Base-by-base conservation (phyloP, 2,329 filamentous ascomycete species). In the Cryphonectria naterciae region DNA sequence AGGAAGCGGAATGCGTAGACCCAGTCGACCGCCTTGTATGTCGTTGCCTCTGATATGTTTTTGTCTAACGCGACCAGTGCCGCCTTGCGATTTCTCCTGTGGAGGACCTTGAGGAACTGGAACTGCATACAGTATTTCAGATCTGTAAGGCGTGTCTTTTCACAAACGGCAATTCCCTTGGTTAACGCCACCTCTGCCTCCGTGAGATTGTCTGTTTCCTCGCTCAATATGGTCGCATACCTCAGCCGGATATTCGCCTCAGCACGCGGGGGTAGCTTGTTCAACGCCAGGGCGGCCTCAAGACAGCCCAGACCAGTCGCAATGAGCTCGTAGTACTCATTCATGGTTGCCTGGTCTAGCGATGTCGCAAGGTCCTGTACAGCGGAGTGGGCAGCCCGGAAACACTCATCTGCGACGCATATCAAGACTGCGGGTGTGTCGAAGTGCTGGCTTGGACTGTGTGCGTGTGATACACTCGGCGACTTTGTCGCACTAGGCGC, bases 41-140 rank as follows among this genome's bases (percentile, higher is more conserved):
- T 87, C 78, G 91, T 87, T 41, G 90, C 89, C 76, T 94, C 90
- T 0, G 85, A 82, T 62, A 94, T 92, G 61, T 91, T 86, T 37
- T 86, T 86, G 76, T 95, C 92, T 22, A 93, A 82, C 0, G 90
- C 86, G 73, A 92, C 94, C 76, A 94, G 83, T 0, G 92, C 91
- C 1, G 92, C 92, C 76, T 92, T 93, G 67, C 88, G 88, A 74
- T 89, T 93, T 58, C 89, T 87, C 75, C 91, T 90, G 74, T 91
- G 93, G 70, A 93, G 83, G 1, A 92, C 86, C 74, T 92, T 91
- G 65, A 91, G 86, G 71, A 92, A 87, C 22, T 94, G 82, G 77
- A 93, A 93, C 74, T 93, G 88, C 86, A 94, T 93, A 73, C 89
- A 89, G 79, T 94, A 94, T 78, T 93, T 94, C 54, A 94, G 80